Conservation (phyloP, 495 filamentous ascomycete species). For the Aspergillus coremiiformis region DNA sequence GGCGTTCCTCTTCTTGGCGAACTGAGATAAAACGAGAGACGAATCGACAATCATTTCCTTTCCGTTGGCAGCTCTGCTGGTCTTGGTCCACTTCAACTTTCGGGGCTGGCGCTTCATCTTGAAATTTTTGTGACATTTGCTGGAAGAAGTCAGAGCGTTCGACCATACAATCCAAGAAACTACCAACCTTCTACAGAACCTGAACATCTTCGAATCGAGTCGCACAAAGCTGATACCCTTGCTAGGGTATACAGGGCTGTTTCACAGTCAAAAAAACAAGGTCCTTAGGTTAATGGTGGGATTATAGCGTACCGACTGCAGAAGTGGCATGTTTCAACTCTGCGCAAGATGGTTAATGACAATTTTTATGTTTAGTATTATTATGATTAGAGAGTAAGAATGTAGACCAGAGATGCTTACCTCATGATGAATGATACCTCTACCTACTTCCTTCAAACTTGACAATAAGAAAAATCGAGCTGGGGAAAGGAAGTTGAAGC, state of each 20-base stretch:
- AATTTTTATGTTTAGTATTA: neutral
- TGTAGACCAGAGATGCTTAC: slow-evolving; percentile 12
- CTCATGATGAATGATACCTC: slow-evolving; percentile 24
- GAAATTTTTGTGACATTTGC: slow-evolving; percentile 96
- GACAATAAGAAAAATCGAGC: neutral
- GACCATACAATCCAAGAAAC: neutral
- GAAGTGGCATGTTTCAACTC: slow-evolving; percentile 87
- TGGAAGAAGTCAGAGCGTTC: slow-evolving; percentile 53
- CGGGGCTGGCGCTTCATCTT: slow-evolving; percentile 94
- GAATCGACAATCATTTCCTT: slow-evolving; percentile 94
- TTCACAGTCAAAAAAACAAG: neutral
- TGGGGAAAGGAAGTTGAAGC: neutral
- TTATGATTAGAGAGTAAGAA: neutral
- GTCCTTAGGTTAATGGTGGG: neutral
- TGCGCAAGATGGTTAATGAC: slow-evolving; percentile 14
- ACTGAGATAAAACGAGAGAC: slow-evolving; percentile 82
- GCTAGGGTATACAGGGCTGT: slow-evolving; percentile 66
- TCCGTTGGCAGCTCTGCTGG: slow-evolving; percentile 61
- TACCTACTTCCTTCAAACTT: neutral
- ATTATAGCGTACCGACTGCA: slow-evolving; percentile 43
- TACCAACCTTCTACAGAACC: neutral
- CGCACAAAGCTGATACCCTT: slow-evolving; percentile 85
- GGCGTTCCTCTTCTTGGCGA: slow-evolving; percentile 87
- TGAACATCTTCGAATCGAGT: slow-evolving; percentile 8
- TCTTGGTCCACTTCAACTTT: slow-evolving; percentile 83